A percentile compares a stretch with the other conserved stretches of the same genome.
Evolutionary conservation across 352 stramenopile species (phyloP).

Genomic region (Globisporangium canariense): DNA sequence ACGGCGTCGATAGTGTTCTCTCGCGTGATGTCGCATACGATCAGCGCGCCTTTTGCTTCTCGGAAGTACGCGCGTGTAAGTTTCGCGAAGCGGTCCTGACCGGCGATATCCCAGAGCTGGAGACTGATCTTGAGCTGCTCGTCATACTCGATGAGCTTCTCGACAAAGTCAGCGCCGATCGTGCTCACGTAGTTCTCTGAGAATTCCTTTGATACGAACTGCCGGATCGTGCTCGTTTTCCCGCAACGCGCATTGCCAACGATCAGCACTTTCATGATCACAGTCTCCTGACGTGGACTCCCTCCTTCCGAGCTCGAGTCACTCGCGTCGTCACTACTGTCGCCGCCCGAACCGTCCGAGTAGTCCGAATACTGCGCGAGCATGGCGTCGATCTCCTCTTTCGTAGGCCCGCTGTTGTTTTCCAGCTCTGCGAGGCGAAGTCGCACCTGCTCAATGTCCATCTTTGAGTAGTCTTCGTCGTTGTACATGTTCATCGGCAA

Average conservation of each 20-base stretch:
- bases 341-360: slow-evolving; percentile 17
- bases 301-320: slow-evolving; percentile 17
- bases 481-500: slow-evolving; percentile 7
- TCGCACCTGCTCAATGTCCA: slow-evolving; percentile 45
- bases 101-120: slow-evolving; percentile 88
- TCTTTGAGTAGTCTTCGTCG: slow-evolving; percentile 15
- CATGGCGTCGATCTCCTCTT: slow-evolving; percentile 60
- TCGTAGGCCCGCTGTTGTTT: slow-evolving; percentile 34
- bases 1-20: slow-evolving; percentile 86
- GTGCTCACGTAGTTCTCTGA: slow-evolving; percentile 83
- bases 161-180: slow-evolving; percentile 84
- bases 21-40: slow-evolving; percentile 87
- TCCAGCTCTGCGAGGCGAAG: slow-evolving; percentile 46
- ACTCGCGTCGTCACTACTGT: slow-evolving; percentile 7
- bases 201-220: slow-evolving; percentile 70
- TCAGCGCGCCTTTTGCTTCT: slow-evolving; percentile 73
- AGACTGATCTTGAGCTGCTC: slow-evolving; percentile 55
- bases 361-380: slow-evolving; percentile 50
- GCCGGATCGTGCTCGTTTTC: slow-evolving; percentile 85
- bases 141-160: slow-evolving; percentile 74
- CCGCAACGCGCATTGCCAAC: slow-evolving; percentile 85
- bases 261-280: slow-evolving; percentile 86
- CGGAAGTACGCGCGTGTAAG: slow-evolving; percentile 85
- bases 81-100: slow-evolving; percentile 87
- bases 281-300: slow-evolving; percentile 23